Conservation (phyloP, 768 basidiomycete species). For the Favolaschia claudopus region DNA sequence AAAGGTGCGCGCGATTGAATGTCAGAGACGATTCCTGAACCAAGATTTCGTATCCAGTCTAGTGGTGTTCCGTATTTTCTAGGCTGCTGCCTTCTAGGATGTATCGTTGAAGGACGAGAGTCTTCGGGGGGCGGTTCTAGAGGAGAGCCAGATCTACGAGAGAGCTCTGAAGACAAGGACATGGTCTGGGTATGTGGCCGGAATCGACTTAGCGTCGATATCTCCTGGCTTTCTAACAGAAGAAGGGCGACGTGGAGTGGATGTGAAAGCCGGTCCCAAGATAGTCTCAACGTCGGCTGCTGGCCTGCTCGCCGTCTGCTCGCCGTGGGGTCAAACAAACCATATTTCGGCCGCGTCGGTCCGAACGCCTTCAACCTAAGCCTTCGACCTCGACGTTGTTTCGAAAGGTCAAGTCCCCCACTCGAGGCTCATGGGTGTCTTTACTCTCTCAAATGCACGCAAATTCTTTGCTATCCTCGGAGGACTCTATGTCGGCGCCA, state of each 20-base stretch:
- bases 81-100: conserved; percentile 11
- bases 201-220: no score
- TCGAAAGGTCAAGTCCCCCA: no score
- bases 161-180: conserved; percentile 20
- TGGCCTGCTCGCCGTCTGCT: no score
- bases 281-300: no score
- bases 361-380: background rate
- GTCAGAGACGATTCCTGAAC: conserved; percentile 74
- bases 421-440: background rate
- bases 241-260: background rate
- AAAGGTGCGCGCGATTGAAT: conserved; percentile 76
- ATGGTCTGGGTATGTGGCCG: background rate
- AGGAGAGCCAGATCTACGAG: conserved; percentile 10
- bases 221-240: no score
- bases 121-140: background rate
- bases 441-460: conserved; percentile 28
- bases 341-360: no score
- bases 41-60: conserved; percentile 42
- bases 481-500: conserved; percentile 57
- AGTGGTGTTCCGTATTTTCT: conserved; percentile 4
- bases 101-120: conserved; percentile 17
- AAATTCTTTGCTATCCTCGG: conserved; percentile 53
- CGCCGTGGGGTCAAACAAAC: no score
- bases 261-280: background rate
- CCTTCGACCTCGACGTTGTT: no score